A percentile compares a stretch with the other conserved stretches of the same genome.
These are phyloP conservation scores for Henckelia pumila DNA, from an alignment of 257 asterid species.

Conservation along the genomic window DNA sequence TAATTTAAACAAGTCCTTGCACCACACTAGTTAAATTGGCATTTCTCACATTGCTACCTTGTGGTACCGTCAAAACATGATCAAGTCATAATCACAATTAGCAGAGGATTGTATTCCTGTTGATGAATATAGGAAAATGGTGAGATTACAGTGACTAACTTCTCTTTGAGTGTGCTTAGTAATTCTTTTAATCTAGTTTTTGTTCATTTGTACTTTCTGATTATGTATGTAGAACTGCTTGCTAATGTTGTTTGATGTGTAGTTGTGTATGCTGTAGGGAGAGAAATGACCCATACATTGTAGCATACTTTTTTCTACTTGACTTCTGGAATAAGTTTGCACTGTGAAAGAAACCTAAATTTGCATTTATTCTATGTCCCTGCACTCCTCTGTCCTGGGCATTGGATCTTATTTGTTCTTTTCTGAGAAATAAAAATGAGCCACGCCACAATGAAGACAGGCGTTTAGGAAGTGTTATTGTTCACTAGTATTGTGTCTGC, in stretches of 20 bases:
- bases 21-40: not conserved
- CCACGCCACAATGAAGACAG: conserved; percentile 10
- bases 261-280: not conserved
- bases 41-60: not conserved
- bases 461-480: conserved; percentile 1
- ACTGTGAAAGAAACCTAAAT: too few relatives aligned
- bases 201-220: not conserved
- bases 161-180: not conserved
- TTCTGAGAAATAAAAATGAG: not conserved
- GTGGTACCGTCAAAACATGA: not conserved
- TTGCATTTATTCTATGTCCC: too few relatives aligned
- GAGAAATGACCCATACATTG: not conserved
- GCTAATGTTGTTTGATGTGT: not conserved
- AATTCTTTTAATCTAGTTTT: not conserved
- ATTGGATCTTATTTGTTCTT: too few relatives aligned
- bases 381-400: too few relatives aligned
- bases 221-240: conserved; percentile 8
- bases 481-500: conserved; percentile 21
- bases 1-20: not conserved
- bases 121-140: conserved; percentile 1
- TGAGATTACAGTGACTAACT: conserved; percentile 1
- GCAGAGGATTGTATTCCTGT: not conserved
- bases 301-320: too few relatives aligned
- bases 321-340: too few relatives aligned
- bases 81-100: not conserved